phyloP scores from a whole-genome alignment of 2,329 filamentous ascomycete species.

The Simplicillium sp. region DNA sequence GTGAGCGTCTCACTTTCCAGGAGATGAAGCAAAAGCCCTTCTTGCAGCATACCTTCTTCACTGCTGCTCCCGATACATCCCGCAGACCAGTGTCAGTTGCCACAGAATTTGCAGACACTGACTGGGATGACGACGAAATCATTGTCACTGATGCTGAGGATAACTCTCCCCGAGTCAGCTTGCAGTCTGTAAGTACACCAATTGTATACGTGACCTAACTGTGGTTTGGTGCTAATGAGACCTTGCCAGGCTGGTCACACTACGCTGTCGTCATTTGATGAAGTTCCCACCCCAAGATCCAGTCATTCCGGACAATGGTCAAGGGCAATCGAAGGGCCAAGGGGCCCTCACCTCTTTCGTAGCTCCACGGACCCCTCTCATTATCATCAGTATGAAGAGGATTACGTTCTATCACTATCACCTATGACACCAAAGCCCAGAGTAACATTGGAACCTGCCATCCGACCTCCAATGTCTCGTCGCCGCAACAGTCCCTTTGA shows the following conservation, averaged over 20 bases:
- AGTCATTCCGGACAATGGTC: slow-evolving; percentile 48
- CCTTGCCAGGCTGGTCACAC: slow-evolving; percentile 30
- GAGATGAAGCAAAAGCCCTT: slow-evolving; percentile 44
- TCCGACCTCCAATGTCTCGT: slow-evolving; percentile 11
- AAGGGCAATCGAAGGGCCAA: slow-evolving; percentile 68
- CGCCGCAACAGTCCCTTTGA: slow-evolving; percentile 43
- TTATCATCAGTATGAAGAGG: slow-evolving; percentile 29
- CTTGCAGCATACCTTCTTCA: slow-evolving; percentile 51
- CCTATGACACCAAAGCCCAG: slow-evolving; percentile 59
- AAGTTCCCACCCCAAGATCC: slow-evolving; percentile 68
- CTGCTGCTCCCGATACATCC: slow-evolving; percentile 39
- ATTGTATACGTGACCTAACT: not conserved
- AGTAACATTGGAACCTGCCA: slow-evolving; percentile 15
- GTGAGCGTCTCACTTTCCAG: slow-evolving; percentile 28
- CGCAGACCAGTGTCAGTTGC: slow-evolving; percentile 58
- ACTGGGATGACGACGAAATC: slow-evolving; percentile 56
- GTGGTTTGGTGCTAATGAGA: slow-evolving; percentile 6
- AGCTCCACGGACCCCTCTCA: slow-evolving; percentile 39
- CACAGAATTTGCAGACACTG: slow-evolving; percentile 72
- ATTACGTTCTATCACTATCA: slow-evolving; percentile 57
- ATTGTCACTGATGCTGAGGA: slow-evolving; percentile 51
- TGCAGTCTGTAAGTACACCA: slow-evolving; percentile 56
- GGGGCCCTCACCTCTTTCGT: slow-evolving; percentile 80
- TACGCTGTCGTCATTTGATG: slow-evolving; percentile 80
- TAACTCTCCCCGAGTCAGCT: slow-evolving; percentile 56